Evolutionary conservation across 176 grass and related monocot species (phyloP).

Genomic region (Triticum urartu): DNA sequence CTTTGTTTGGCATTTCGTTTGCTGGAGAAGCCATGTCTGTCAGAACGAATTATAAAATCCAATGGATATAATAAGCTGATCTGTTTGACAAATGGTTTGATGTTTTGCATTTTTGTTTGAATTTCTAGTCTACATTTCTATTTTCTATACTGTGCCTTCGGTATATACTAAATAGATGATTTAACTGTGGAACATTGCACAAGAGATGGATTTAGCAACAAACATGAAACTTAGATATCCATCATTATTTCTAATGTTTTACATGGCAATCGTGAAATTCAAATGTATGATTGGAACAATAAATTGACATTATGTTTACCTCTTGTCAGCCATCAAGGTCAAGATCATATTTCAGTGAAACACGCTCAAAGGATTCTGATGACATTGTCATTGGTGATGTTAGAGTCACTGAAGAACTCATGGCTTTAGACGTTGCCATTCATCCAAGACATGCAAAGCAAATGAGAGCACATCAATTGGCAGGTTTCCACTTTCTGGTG

Average conservation of each 20-base stretch:
- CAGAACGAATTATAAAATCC: not conserved
- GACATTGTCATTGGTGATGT: conserved; percentile 45
- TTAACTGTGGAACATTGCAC: not conserved
- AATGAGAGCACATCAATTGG: conserved; percentile 87
- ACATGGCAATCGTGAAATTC: conserved; percentile 4
- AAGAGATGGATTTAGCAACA: not conserved
- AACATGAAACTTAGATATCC: not conserved
- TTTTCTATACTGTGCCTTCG: not conserved
- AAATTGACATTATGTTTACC: conserved; percentile 20
- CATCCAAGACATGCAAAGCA: conserved; percentile 83
- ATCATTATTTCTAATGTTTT: not conserved
- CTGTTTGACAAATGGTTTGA: not conserved
- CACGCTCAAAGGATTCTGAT: conserved; percentile 50
- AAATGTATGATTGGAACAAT: conserved; percentile 18
- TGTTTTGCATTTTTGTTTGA: not conserved
- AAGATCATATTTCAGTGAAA: conserved; percentile 43
- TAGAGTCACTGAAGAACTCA: conserved; percentile 66
- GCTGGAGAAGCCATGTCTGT: not conserved
- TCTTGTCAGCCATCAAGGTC: conserved; percentile 60
- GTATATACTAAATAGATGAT: not conserved
- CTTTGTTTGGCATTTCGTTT: not conserved
- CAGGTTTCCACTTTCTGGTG: conserved; percentile 93
- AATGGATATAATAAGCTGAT: not conserved
- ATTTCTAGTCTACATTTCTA: not conserved
- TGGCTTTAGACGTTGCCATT: conserved; percentile 63